Conservation (phyloP, 2,329 filamentous ascomycete genomes). For the Sporothrix dimorphospora region DNA sequence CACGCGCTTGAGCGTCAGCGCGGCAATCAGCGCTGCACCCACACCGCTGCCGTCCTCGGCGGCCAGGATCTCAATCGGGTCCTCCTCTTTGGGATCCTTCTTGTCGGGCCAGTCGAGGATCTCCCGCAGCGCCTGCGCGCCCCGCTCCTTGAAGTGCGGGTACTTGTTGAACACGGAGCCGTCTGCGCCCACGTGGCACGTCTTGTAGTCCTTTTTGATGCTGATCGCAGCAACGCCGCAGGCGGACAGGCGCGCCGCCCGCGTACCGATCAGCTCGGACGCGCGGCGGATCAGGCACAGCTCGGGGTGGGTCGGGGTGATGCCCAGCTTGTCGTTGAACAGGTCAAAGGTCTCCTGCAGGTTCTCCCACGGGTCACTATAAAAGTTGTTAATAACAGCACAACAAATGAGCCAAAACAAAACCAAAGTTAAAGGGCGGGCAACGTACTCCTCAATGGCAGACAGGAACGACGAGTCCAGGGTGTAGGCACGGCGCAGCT, state of each 20-base stretch:
- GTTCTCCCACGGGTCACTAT: slow-evolving; percentile 90
- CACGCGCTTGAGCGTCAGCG: slow-evolving; percentile 66
- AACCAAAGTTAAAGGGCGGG: not conserved
- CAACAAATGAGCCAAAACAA: not conserved
- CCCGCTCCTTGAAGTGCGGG: slow-evolving; percentile 93
- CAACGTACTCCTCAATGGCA: slow-evolving; percentile 78
- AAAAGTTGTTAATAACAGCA: slow-evolving; percentile 11
- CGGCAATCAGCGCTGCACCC: slow-evolving; percentile 92
- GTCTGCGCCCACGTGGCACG: slow-evolving; percentile 93
- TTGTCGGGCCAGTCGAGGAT: slow-evolving; percentile 92
- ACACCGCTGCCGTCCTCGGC: slow-evolving; percentile 97
- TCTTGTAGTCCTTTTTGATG: slow-evolving; percentile 89
- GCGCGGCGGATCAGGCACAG: slow-evolving; percentile 87
- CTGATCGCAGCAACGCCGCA: slow-evolving; percentile 96
- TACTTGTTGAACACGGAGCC: slow-evolving; percentile 99
- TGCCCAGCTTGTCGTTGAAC: slow-evolving; percentile 74
- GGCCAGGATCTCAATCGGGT: slow-evolving; percentile 83
- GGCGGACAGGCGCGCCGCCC: slow-evolving; percentile 87
- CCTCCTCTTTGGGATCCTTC: slow-evolving; percentile 69
- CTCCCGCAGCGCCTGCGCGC: slow-evolving; percentile 86
- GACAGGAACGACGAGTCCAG: slow-evolving; percentile 94
- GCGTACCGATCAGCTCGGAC: slow-evolving; percentile 91
- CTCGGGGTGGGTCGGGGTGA: slow-evolving; percentile 74
- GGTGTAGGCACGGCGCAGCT: slow-evolving; percentile 83
- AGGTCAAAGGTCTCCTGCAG: slow-evolving; percentile 84